phyloP scores from a whole-genome alignment of 2,329 filamentous ascomycete species.

The Epichloe hybrida region DNA sequence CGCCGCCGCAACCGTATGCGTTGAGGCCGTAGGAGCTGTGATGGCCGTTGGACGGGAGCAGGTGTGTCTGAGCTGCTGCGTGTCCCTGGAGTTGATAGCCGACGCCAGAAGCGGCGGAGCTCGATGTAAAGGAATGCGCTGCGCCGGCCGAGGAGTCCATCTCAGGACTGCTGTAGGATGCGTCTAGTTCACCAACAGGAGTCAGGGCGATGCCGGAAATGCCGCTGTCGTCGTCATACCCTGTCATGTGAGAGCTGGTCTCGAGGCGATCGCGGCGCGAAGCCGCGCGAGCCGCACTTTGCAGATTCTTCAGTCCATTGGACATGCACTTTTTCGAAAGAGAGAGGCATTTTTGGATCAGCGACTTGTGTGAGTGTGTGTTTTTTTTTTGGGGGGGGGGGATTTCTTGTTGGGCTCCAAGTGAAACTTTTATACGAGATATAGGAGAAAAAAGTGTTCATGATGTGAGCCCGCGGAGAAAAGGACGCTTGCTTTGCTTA shows the following conservation, averaged over 20 bases:
- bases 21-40: constrained; percentile 10
- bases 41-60: constrained; percentile 4
- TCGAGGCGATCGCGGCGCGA: constrained; percentile 51
- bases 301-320: constrained; percentile 69
- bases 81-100: constrained; percentile 2
- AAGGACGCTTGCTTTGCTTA: constrained; percentile 15
- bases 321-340: constrained; percentile 54
- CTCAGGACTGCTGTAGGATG: constrained; percentile 42
- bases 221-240: constrained; percentile 58
- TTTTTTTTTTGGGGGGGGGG: not conserved
- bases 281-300: constrained; percentile 52
- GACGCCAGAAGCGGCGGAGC: constrained; percentile 16
- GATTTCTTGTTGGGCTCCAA: not conserved
- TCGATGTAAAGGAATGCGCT: constrained; percentile 26
- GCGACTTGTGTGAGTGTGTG: not conserved
- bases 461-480: not conserved
- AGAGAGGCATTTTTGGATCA: not conserved
- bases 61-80: not conserved
- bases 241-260: constrained; percentile 23
- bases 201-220: constrained; percentile 49
- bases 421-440: not conserved
- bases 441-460: not conserved
- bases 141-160: constrained; percentile 27
- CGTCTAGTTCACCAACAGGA: constrained; percentile 44
- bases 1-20: constrained; percentile 9